Conservation (phyloP, 2,329 filamentous ascomycete genomes). For the Fusarium euwallaceae region DNA sequence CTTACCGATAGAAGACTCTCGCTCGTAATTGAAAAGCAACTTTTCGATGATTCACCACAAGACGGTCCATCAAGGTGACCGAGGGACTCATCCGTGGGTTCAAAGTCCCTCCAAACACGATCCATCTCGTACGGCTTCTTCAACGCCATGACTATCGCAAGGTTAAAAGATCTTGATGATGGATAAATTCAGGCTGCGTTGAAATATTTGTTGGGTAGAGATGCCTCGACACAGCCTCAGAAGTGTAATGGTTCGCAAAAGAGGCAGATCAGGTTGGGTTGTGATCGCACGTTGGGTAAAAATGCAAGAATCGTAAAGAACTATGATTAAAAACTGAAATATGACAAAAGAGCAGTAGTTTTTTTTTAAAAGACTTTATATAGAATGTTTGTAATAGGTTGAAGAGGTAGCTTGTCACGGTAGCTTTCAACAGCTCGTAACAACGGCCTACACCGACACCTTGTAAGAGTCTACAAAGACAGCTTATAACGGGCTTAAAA, state of each 20-base stretch:
- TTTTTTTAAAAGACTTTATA: neutral
- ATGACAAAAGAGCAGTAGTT: too few relatives aligned
- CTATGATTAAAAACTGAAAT: neutral
- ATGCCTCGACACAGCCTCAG: neutral
- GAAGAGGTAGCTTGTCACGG: neutral
- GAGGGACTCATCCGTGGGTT: neutral
- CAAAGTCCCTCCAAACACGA: slow-evolving; percentile 5
- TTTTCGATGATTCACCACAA: neutral
- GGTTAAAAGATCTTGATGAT: neutral
- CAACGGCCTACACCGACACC: neutral
- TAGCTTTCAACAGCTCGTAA: neutral
- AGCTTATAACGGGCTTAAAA: neutral
- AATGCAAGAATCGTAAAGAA: neutral
- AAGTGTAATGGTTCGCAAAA: neutral
- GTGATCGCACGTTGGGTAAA: neutral
- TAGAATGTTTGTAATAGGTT: neutral
- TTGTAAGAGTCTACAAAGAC: neutral
- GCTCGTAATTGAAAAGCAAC: neutral
- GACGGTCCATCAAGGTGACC: neutral
- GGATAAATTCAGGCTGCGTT: neutral
- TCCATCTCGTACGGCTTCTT: neutral
- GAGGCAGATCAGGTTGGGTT: neutral
- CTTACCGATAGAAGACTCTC: neutral
- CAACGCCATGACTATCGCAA: neutral
- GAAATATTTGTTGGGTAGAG: neutral